These are phyloP conservation scores for Pneumocystis canis DNA, from an alignment of 1,139 yeast genomes.

Conservation along the genomic window DNA sequence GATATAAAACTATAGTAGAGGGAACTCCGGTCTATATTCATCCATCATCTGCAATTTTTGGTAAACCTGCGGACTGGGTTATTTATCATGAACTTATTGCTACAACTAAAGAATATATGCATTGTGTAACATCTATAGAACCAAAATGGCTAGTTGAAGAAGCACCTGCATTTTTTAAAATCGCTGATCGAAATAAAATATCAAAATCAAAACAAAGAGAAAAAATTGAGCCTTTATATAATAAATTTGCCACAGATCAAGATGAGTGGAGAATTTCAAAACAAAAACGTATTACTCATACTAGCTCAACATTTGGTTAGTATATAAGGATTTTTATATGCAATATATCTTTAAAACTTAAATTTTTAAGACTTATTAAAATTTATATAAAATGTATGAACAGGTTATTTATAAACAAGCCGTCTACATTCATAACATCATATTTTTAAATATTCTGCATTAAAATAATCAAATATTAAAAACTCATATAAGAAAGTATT, in stretches of 20 bases:
- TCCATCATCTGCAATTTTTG: constrained; percentile 72
- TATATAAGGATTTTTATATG: neutral
- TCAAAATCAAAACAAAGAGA: constrained; percentile 33
- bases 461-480: neutral
- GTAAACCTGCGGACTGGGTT: constrained; percentile 62
- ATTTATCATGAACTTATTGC: constrained; percentile 69
- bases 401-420: neutral
- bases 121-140: constrained; percentile 64
- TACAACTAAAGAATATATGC: constrained; percentile 86
- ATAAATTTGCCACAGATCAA: constrained; percentile 38
- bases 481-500: neutral
- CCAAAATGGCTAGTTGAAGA: constrained; percentile 73
- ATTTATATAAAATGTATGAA: no score
- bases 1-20: constrained; percentile 64
- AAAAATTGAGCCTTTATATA: constrained; percentile 49
- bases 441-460: neutral
- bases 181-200: constrained; percentile 32
- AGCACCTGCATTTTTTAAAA: constrained; percentile 77
- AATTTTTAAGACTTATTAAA: no score
- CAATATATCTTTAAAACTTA: no score
- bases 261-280: constrained; percentile 41
- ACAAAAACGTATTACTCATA: constrained; percentile 21
- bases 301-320: neutral
- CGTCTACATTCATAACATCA: neutral
- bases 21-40: constrained; percentile 70